A percentile compares a stretch with the other conserved stretches of the same genome.
Evolutionary conservation across 768 basidiomycete species (phyloP).

Genomic region (Coprinopsis cinerea): DNA sequence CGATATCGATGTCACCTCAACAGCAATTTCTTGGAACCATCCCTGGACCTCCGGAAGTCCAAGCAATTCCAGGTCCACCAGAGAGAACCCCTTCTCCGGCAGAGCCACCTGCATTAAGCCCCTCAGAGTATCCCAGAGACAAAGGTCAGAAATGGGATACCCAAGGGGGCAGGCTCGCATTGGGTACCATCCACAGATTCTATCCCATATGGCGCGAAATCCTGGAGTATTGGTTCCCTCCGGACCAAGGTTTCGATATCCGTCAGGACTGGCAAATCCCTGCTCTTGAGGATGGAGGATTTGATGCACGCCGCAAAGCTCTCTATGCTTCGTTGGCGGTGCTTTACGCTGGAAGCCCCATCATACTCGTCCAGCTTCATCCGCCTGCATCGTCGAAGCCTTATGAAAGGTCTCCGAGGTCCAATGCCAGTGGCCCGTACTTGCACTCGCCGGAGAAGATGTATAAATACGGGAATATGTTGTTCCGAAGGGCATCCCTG

Average conservation of each 20-base stretch:
- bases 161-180: no score
- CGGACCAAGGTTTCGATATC: conserved; percentile 12
- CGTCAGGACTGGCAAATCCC: conserved; percentile 11
- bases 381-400: not conserved
- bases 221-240: conserved; percentile 17
- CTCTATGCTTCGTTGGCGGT: conserved; percentile 1
- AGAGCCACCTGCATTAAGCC: no score
- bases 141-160: no score
- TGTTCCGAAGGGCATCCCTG: conserved; percentile 14
- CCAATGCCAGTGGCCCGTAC: no score
- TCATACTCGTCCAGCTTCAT: conserved; percentile 12
- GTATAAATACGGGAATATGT: conserved; percentile 2
- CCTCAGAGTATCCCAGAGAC: no score
- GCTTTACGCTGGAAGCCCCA: conserved; percentile 8
- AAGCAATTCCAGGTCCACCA: no score
- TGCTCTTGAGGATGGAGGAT: not conserved
- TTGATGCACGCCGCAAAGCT: not conserved
- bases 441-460: not conserved
- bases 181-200: no score
- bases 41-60: no score
- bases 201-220: conserved; percentile 16
- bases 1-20: no score
- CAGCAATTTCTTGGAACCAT: no score
- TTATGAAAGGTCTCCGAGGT: no score
- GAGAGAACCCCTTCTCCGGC: no score